Evolutionary conservation across 2,329 filamentous ascomycete genomes (phyloP).

Genomic region (Graphilbum sp.): DNA sequence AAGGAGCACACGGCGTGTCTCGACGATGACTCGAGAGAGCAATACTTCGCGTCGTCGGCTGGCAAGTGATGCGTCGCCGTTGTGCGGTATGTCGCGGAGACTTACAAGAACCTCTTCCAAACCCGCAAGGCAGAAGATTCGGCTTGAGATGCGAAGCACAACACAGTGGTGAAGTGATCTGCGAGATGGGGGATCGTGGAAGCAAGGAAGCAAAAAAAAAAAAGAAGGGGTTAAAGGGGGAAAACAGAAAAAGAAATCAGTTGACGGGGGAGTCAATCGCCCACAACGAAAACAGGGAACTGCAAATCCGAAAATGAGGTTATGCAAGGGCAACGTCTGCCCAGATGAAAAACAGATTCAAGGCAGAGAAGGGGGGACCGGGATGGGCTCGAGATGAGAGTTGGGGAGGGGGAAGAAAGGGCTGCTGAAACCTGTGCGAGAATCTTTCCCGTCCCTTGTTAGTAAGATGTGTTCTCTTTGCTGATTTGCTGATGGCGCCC

Average conservation of each 20-base stretch:
- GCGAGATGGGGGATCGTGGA: too few species aligned
- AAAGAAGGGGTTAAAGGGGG: not conserved
- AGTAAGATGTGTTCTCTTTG: not conserved
- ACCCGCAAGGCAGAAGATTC: too few species aligned
- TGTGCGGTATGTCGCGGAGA: too few species aligned
- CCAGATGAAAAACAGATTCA: not conserved
- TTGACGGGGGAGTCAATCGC: not conserved
- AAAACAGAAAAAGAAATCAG: slow-evolving; percentile 1
- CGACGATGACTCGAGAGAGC: too few species aligned
- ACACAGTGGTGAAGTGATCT: too few species aligned
- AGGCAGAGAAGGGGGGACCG: slow-evolving; percentile 4
- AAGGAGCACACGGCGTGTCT: not conserved
- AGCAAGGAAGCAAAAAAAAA: not conserved
- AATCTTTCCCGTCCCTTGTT: not conserved
- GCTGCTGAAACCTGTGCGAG: slow-evolving; percentile 13
- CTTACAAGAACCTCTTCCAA: too few species aligned
- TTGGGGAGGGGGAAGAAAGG: slow-evolving; percentile 11
- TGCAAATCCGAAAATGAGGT: slow-evolving; percentile 4
- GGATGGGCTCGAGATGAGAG: slow-evolving; percentile 11
- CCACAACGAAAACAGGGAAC: slow-evolving; percentile 2
- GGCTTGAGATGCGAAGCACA: too few species aligned
- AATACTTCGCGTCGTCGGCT: too few species aligned
- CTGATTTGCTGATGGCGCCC: slow-evolving; percentile 2
- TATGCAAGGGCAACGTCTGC: slow-evolving; percentile 8
- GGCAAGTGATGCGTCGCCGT: too few species aligned